Conservation (phyloP, 345 rosid species). For the Syzygium oleosum region DNA sequence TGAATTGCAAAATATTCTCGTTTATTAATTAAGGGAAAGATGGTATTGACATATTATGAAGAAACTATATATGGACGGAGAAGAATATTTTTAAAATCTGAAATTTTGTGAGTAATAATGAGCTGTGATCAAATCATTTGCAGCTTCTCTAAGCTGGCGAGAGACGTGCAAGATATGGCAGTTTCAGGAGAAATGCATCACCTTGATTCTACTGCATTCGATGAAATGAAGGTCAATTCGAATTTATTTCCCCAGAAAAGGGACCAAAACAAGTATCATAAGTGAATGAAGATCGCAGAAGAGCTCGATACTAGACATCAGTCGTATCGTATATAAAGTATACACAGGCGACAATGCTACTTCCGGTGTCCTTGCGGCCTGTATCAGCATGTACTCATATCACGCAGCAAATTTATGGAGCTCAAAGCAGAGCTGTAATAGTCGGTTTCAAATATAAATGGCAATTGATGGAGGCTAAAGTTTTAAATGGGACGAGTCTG, state of each 20-base stretch:
- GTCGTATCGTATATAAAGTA: not conserved
- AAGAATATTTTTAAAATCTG: not conserved
- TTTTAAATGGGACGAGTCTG: not conserved
- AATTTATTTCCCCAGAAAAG: not conserved
- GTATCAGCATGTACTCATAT: not conserved
- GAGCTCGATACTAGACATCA: not conserved
- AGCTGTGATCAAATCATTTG: not conserved
- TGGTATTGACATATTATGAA: not conserved
- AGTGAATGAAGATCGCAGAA: not conserved
- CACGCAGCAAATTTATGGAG: not conserved
- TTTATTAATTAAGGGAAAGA: not conserved
- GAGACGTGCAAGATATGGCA: not conserved
- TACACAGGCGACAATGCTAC: not conserved
- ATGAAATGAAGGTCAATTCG: not conserved
- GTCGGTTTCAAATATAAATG: not conserved
- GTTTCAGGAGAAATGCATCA: not conserved
- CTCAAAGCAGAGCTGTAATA: not conserved
- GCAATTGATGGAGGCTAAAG: not conserved
- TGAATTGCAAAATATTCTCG: not conserved
- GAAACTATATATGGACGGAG: not conserved
- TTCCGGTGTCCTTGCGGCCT: not conserved
- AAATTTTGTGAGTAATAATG: not conserved
- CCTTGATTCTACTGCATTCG: not conserved
- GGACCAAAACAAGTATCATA: not conserved
- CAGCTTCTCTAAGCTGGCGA: not conserved